These are phyloP conservation scores for Xylariaceae sp. DNA, from an alignment of 2,329 filamentous ascomycete species.

Conservation along the genomic window DNA sequence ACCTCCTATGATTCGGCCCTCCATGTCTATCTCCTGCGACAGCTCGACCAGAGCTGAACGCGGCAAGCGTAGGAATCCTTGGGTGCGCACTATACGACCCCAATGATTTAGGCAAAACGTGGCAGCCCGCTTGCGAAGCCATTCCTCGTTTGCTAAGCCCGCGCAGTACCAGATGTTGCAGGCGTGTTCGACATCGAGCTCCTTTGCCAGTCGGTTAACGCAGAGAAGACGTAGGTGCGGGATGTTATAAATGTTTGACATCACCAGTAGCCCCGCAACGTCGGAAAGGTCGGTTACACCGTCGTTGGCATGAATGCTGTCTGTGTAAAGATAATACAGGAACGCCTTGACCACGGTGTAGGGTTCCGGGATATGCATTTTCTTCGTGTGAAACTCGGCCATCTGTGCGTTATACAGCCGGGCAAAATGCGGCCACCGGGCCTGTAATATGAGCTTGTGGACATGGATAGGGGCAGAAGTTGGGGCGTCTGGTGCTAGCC, in stretches of 20 bases:
- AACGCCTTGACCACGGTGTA: constrained; percentile 94
- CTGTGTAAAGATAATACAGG: constrained; percentile 94
- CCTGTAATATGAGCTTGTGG: constrained; percentile 90
- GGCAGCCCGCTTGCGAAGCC: constrained; percentile 87
- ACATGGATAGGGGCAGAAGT: constrained; percentile 89
- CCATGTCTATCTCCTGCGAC: constrained; percentile 89
- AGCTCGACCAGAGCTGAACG: constrained; percentile 83
- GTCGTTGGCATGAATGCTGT: constrained; percentile 76
- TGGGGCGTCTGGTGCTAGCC: constrained; percentile 62
- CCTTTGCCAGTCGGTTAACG: constrained; percentile 84
- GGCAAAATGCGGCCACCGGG: constrained; percentile 95
- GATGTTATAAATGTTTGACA: constrained; percentile 98
- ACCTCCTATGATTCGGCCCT: constrained; percentile 87
- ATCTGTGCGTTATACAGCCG: constrained; percentile 92
- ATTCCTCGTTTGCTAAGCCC: constrained; percentile 86
- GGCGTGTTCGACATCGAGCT: constrained; percentile 91
- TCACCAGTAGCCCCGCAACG: constrained; percentile 90
- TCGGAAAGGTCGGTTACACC: constrained; percentile 80
- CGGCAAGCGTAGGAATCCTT: constrained; percentile 81
- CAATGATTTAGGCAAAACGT: constrained; percentile 90
- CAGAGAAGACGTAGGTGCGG: constrained; percentile 88
- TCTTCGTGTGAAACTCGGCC: constrained; percentile 95
- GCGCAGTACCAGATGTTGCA: constrained; percentile 97
- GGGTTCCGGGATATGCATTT: constrained; percentile 96
- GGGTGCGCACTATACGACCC: constrained; percentile 89